These are phyloP conservation scores for Lepidium sativum DNA, from an alignment of 345 rosid genomes.

Conservation along the genomic window DNA sequence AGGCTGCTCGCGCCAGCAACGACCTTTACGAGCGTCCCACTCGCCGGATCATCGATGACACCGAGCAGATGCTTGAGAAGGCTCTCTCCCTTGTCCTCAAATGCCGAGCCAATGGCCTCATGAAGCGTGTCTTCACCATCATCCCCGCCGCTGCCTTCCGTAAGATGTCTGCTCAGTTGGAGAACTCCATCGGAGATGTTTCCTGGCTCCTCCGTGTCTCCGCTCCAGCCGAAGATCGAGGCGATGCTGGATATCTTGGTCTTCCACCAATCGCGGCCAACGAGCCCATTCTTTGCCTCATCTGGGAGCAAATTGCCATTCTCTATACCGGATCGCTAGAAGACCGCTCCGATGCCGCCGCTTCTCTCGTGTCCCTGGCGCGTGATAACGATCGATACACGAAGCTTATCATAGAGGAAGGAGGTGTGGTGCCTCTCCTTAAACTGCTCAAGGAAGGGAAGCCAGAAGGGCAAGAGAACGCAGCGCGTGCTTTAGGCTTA, in stretches of 20 bases:
- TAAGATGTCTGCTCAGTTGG: slow-evolving; percentile 57
- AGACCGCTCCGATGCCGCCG: slow-evolving; percentile 78
- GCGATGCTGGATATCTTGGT: slow-evolving; percentile 59
- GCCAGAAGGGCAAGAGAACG: slow-evolving; percentile 71
- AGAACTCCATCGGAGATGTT: slow-evolving; percentile 75
- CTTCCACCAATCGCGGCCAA: slow-evolving; percentile 95
- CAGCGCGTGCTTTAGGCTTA: slow-evolving; percentile 74
- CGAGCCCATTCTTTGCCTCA: slow-evolving; percentile 82
- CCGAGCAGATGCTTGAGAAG: slow-evolving; percentile 72
- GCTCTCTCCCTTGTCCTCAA: slow-evolving; percentile 60
- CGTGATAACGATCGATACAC: slow-evolving; percentile 85
- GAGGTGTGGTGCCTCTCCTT: slow-evolving; percentile 69
- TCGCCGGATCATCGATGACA: slow-evolving; percentile 73
- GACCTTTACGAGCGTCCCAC: slow-evolving; percentile 84
- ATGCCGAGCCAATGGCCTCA: slow-evolving; percentile 55
- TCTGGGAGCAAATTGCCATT: slow-evolving; percentile 95
- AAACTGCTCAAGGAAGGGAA: slow-evolving; percentile 79
- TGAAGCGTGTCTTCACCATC: slow-evolving; percentile 71
- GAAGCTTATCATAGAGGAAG: slow-evolving; percentile 85
- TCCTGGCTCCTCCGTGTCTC: slow-evolving; percentile 94
- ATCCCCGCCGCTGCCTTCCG: slow-evolving; percentile 71
- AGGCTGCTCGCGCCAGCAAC: slow-evolving; percentile 74
- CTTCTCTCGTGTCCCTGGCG: slow-evolving; percentile 74
- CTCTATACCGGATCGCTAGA: slow-evolving; percentile 63
- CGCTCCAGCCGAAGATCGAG: slow-evolving; percentile 65